Conservation (phyloP, 495 filamentous ascomycete genomes). For the Lindgomyces ingoldianus region DNA sequence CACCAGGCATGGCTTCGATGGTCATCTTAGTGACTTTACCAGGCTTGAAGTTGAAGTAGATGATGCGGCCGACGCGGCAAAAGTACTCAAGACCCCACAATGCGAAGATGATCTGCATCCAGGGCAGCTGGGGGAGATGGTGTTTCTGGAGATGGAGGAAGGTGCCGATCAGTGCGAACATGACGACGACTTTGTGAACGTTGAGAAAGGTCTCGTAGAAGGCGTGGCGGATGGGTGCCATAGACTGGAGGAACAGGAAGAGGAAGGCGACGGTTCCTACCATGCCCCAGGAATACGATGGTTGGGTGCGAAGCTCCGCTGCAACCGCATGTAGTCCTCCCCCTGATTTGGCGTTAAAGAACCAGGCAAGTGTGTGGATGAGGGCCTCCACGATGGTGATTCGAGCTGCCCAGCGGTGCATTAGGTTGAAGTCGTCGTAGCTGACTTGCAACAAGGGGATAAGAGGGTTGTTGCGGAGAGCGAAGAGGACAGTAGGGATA, state of each 20-base stretch:
- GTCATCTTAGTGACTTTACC: constrained; percentile 49
- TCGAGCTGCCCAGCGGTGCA: constrained; percentile 93
- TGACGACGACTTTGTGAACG: constrained; percentile 54
- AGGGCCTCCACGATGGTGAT: constrained; percentile 78
- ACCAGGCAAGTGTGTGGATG: constrained; percentile 73
- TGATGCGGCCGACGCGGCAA: constrained; percentile 37
- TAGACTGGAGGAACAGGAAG: constrained; percentile 53
- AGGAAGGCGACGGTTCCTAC: constrained; percentile 50
- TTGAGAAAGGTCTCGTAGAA: constrained; percentile 63
- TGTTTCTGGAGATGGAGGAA: constrained; percentile 57
- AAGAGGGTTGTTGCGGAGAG: constrained; percentile 90
- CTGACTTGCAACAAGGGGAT: constrained; percentile 79
- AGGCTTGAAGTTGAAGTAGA: constrained; percentile 42
- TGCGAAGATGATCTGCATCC: constrained; percentile 40
- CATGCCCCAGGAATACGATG: constrained; percentile 44
- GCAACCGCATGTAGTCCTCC: constrained; percentile 28
- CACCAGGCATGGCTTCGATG: constrained; percentile 55
- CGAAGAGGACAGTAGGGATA: constrained; percentile 86
- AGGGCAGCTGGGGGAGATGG: constrained; percentile 45
- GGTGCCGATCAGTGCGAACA: constrained; percentile 54
- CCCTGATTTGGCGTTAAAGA: constrained; percentile 49
- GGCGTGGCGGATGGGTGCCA: constrained; percentile 57
- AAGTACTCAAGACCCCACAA: constrained; percentile 42
- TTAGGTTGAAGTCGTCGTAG: constrained; percentile 94
- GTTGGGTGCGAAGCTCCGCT: constrained; percentile 19